Evolutionary conservation across 2,329 filamentous ascomycete species (phyloP).

Genomic region (Colletotrichum endophyticum): DNA sequence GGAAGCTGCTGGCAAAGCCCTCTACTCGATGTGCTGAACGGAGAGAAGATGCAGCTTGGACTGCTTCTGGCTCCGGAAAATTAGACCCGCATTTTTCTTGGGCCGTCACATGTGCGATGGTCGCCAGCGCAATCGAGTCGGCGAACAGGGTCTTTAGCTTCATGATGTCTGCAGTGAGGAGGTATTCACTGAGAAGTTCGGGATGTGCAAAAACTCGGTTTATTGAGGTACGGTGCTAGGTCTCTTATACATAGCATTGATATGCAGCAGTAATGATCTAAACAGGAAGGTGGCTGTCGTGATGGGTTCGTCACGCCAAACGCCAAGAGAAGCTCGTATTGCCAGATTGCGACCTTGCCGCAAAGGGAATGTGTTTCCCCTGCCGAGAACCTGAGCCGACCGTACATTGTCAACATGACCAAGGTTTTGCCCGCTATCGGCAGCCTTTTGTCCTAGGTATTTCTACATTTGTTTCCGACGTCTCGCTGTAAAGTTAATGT

Average conservation of each 20-base stretch:
- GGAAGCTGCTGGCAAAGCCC: background rate
- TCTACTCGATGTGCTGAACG: background rate
- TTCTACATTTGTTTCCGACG: no score
- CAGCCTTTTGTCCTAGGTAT: no score
- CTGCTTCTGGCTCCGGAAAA: background rate
- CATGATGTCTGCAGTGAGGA: background rate
- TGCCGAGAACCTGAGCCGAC: background rate
- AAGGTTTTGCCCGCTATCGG: background rate
- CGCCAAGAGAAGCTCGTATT: background rate
- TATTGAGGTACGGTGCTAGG: background rate
- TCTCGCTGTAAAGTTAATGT: background rate
- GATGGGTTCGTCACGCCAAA: background rate
- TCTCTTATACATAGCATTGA: background rate
- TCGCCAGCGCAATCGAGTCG: background rate
- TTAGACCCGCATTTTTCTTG: background rate
- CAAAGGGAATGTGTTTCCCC: background rate
- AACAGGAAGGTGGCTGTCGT: slow-evolving; percentile 2
- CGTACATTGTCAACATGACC: background rate
- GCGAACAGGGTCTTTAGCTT: background rate
- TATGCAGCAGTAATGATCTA: background rate
- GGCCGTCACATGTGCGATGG: background rate
- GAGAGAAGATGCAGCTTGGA: background rate
- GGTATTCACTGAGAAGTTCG: no score
- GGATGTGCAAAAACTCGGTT: background rate
- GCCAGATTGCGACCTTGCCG: background rate